These are phyloP conservation scores for Pichia kudriavzevii DNA, from an alignment of 1,139 yeast genomes.

Conservation along the genomic window DNA sequence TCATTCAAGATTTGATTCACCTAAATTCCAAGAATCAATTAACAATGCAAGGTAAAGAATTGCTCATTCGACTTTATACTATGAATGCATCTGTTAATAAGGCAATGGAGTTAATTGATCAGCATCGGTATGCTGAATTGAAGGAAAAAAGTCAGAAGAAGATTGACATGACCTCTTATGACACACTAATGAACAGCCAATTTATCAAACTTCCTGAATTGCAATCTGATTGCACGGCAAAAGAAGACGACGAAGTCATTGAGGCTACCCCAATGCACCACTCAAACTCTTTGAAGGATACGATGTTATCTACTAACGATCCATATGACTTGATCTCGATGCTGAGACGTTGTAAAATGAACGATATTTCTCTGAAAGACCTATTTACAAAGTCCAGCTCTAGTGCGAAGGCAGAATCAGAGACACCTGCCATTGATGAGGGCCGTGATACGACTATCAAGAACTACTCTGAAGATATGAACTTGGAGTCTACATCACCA, in stretches of 20 bases:
- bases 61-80: slow-evolving; percentile 54
- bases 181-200: not conserved
- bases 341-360: slow-evolving; percentile 41
- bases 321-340: slow-evolving; percentile 44
- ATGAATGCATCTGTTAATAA: slow-evolving; percentile 59
- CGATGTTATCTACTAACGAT: slow-evolving; percentile 44
- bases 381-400: slow-evolving; percentile 45
- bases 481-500: too few species aligned
- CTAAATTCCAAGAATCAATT: slow-evolving; percentile 47
- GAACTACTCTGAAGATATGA: slow-evolving; percentile 9
- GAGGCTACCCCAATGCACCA: slow-evolving; percentile 22
- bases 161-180: slow-evolving; percentile 4
- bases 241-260: slow-evolving; percentile 28
- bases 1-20: slow-evolving; percentile 50
- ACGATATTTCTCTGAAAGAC: slow-evolving; percentile 46
- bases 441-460: slow-evolving; percentile 12
- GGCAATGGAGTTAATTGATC: slow-evolving; percentile 45
- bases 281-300: slow-evolving; percentile 48
- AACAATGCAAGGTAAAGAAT: slow-evolving; percentile 61
- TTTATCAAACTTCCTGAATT: too few species aligned
- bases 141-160: not conserved
- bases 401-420: too few species aligned
- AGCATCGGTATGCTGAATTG: slow-evolving; percentile 6
- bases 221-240: not conserved
- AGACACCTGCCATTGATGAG: slow-evolving; percentile 3